Evolutionary conservation across 768 basidiomycete species (phyloP).

Genomic region (Rossbeevera mucosa): DNA sequence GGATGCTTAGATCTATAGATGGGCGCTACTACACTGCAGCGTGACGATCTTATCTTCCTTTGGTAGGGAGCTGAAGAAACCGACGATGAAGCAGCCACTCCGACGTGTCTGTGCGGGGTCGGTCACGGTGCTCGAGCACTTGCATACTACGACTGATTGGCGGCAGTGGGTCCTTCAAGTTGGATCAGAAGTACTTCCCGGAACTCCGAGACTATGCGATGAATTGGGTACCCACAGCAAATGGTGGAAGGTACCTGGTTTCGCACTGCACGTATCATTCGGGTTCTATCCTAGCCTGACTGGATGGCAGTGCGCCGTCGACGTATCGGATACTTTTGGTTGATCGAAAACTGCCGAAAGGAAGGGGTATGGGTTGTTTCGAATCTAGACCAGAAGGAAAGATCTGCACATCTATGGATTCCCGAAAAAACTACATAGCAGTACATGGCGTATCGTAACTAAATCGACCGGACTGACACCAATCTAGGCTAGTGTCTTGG

Average conservation of each 20-base stretch:
- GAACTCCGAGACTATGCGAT: not conserved
- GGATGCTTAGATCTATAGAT: not conserved
- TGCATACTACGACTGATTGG: too few relatives aligned
- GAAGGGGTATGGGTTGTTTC: not conserved
- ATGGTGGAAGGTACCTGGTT: too few relatives aligned
- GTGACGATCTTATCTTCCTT: not conserved
- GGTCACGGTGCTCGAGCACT: too few relatives aligned
- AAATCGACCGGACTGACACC: not conserved
- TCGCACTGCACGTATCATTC: too few relatives aligned
- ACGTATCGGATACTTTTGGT: not conserved
- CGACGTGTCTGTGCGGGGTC: too few relatives aligned
- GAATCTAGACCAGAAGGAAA: not conserved
- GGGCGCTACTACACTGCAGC: not conserved
- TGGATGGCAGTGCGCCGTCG: not conserved
- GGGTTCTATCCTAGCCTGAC: too few relatives aligned
- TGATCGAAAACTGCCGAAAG: not conserved
- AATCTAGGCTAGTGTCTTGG: slow-evolving; percentile 45
- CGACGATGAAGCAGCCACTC: too few relatives aligned
- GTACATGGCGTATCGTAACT: not conserved
- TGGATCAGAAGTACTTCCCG: not conserved
- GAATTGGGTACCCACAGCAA: not conserved
- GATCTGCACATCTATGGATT: not conserved
- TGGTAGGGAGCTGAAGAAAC: too few relatives aligned
- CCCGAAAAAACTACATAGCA: slow-evolving; percentile 3
- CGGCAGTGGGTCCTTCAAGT: not conserved